Conservation (phyloP, 805 yeast genomes). For the Kuraishia cidri region DNA sequence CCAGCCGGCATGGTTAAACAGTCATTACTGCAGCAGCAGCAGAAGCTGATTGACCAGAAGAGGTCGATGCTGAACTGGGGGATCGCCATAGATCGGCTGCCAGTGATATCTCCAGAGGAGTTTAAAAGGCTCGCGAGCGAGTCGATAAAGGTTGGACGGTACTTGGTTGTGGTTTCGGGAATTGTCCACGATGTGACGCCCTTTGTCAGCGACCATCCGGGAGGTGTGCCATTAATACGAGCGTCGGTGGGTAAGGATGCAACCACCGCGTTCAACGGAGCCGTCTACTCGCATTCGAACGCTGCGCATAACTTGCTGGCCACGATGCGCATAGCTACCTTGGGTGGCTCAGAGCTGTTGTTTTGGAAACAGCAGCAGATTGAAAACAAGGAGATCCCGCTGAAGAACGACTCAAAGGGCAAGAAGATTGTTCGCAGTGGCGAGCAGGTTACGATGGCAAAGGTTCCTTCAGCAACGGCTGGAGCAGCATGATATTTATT, state of each 20-base stretch:
- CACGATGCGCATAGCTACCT: conserved; percentile 84
- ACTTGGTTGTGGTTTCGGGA: conserved; percentile 66
- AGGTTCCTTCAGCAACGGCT: conserved; percentile 39
- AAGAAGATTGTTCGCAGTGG: conserved; percentile 51
- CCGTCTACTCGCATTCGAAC: conserved; percentile 77
- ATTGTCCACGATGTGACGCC: conserved; percentile 69
- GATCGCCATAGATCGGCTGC: conserved; percentile 82
- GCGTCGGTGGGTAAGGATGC: conserved; percentile 78
- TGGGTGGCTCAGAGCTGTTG: conserved; percentile 73
- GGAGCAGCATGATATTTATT: conserved; percentile 52
- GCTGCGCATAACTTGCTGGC: conserved; percentile 82
- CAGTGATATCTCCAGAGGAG: conserved; percentile 40
- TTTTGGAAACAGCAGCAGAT: conserved; percentile 71
- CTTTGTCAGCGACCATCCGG: conserved; percentile 73
- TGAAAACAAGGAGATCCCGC: conserved; percentile 56
- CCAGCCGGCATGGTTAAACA: conserved; percentile 78
- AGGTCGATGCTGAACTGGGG: conserved; percentile 70
- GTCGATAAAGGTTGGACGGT: conserved; percentile 22
- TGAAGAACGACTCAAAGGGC: conserved; percentile 45
- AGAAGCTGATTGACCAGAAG: conserved; percentile 64
- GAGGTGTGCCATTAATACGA: conserved; percentile 67
- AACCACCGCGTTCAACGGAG: conserved; percentile 78
- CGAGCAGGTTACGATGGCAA: conserved; percentile 42
- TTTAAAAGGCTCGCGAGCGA: conserved; percentile 3
- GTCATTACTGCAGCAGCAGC: conserved; percentile 76